Percentiles rank a stretch among this genome's conserved stretches.
phyloP scores from a whole-genome alignment of 495 filamentous ascomycete species.

The Xylaria flabelliformis region DNA sequence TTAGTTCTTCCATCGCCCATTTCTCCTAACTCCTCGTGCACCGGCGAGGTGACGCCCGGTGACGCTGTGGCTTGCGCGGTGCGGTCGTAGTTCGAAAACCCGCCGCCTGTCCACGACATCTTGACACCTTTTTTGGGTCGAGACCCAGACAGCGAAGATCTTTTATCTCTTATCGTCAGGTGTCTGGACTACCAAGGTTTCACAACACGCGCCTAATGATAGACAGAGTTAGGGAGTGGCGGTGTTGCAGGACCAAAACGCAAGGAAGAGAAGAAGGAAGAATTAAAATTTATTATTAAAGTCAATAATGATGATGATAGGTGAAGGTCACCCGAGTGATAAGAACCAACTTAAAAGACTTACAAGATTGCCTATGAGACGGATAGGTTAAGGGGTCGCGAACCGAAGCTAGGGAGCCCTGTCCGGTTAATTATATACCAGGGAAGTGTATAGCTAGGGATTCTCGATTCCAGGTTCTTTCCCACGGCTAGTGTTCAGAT shows the following conservation, averaged over 20 bases:
- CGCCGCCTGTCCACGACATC: slow-evolving; percentile 53
- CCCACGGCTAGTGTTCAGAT: neutral
- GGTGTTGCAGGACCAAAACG: neutral
- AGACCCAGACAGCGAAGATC: neutral
- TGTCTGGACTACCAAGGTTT: neutral
- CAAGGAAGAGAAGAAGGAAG: neutral
- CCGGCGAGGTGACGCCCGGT: slow-evolving; percentile 24
- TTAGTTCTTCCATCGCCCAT: neutral
- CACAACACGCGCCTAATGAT: slow-evolving; percentile 7
- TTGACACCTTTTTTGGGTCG: slow-evolving; percentile 29
- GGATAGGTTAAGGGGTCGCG: neutral
- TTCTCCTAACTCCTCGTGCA: slow-evolving; percentile 29
- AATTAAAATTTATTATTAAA: slow-evolving; percentile 21
- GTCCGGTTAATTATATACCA: slow-evolving; percentile 11
- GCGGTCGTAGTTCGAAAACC: slow-evolving; percentile 54
- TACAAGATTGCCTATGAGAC: slow-evolving; percentile 2
- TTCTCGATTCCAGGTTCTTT: neutral
- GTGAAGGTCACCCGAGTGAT: neutral
- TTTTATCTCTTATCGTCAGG: neutral
- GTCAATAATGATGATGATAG: neutral
- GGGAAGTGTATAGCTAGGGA: neutral
- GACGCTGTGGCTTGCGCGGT: slow-evolving; percentile 47
- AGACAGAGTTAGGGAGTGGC: neutral
- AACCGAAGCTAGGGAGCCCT: slow-evolving; percentile 4
- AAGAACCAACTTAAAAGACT: neutral